Base-by-base conservation (phyloP, 345 rosid genomes). In the Lagerstroemia speciosa region DNA sequence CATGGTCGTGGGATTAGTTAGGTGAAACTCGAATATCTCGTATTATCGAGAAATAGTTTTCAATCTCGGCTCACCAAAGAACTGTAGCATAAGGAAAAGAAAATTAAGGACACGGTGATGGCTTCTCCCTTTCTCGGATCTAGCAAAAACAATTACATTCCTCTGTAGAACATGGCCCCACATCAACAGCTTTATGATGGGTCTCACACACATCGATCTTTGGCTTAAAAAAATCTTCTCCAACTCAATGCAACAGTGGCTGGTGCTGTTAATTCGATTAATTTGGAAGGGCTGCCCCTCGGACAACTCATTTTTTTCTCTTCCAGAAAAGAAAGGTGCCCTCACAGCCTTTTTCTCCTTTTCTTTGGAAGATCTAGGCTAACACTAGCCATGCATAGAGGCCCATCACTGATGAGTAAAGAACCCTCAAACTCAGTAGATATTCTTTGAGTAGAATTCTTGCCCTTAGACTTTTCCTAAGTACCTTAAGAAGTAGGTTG, bases 201-300 rank as follows among this genome's bases (percentile, higher is more conserved):
- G 60, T 8, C 60, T n/a, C 29, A 53, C 60, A n/a, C 29, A 22
- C 60, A 53, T 14, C 7, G 30, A 6, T 53, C 4, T 53, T 53
- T 53, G 60, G 46, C 60, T 53, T 19, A 10, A 53, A 48, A 67
- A 71, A 29, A 61, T 70, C 53, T 62, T 64, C 11, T 12, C 45
- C 30, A 33, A 65, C 63, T 27, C 34, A 27, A 27, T 58, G 63
- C 34, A 58, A 27, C 63, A 27, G 63, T 58, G 34, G 7, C 14
- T 8, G 16, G 29, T 12, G 63, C 14, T 27, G 63, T 26, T 58
- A 58, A 58, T 58, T 58, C 33, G 63, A 58, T 58, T 58, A 58
- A 58, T 58, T 58, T 58, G 32, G 63, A 27, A 65, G 68, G 52
- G 31, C 12, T n/a, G 26, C 31, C 50, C 33, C 6, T 45, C 24